Evolutionary conservation across 805 yeast species (phyloP).

Genomic region (Vanderwaltozyma tropicalis): DNA sequence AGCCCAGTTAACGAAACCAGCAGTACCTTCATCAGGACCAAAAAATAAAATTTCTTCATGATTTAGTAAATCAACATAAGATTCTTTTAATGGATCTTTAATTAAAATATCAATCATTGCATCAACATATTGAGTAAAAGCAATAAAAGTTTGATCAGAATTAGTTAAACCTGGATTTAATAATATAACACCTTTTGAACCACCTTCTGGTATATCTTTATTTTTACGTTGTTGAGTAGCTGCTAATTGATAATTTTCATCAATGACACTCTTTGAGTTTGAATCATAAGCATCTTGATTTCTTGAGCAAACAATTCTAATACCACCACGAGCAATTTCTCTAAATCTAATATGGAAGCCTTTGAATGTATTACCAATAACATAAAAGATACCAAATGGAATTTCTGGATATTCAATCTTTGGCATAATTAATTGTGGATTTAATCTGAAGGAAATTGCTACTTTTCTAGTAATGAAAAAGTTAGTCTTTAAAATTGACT

Average conservation of each 20-base stretch:
- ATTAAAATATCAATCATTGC: constrained; percentile 77
- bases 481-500: constrained; percentile 82
- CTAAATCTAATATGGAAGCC: constrained; percentile 96
- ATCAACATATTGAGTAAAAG: constrained; percentile 89
- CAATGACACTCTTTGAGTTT: constrained; percentile 82
- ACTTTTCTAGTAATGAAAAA: constrained; percentile 90
- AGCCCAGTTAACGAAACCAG: constrained; percentile 94
- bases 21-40: constrained; percentile 99
- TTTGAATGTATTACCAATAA: constrained; percentile 92
- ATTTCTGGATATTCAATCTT: constrained; percentile 79
- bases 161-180: constrained; percentile 61
- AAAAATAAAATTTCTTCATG: constrained; percentile 85
- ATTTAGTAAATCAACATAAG: constrained; percentile 73
- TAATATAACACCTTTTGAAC: constrained; percentile 92
- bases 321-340: constrained; percentile 97
- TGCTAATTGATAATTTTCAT: constrained; percentile 93
- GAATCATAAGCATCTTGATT: constrained; percentile 74
- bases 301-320: constrained; percentile 84
- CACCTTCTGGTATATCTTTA: constrained; percentile 98
- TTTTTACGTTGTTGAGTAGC: constrained; percentile 93
- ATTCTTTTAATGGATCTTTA: constrained; percentile 69
- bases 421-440: constrained; percentile 74
- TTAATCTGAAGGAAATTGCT: constrained; percentile 84
- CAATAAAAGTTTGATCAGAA: constrained; percentile 69
- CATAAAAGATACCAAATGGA: constrained; percentile 89